phyloP scores from a whole-genome alignment of 2,329 filamentous ascomycete species.

The Cladosporium halotolerans region DNA sequence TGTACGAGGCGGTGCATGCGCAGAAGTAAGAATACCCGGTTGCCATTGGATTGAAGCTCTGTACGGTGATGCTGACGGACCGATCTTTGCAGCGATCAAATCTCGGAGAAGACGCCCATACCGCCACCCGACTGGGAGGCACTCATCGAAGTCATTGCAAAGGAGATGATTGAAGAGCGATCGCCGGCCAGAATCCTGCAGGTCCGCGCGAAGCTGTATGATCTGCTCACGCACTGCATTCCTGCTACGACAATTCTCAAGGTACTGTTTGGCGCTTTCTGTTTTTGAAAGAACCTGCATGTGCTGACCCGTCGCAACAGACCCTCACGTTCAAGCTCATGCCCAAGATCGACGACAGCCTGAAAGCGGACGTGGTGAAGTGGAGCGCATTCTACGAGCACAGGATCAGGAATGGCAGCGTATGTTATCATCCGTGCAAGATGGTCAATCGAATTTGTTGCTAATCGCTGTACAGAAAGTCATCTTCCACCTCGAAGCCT shows the following conservation, averaged over 20 bases:
- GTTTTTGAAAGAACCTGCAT: background rate
- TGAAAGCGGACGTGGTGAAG: slow-evolving; percentile 87
- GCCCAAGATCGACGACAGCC: slow-evolving; percentile 73
- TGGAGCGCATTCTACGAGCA: slow-evolving; percentile 99
- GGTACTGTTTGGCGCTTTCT: slow-evolving; percentile 28
- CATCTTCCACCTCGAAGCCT: slow-evolving; percentile 96
- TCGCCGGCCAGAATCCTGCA: slow-evolving; percentile 82
- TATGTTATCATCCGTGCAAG: slow-evolving; percentile 28
- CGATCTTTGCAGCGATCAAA: slow-evolving; percentile 63
- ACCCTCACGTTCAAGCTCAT: slow-evolving; percentile 92
- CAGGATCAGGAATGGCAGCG: slow-evolving; percentile 75
- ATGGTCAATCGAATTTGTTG: background rate
- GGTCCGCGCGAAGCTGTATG: slow-evolving; percentile 91
- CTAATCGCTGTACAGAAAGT: slow-evolving; percentile 55
- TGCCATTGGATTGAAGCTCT: background rate
- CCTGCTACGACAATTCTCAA: slow-evolving; percentile 90
- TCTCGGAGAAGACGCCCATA: slow-evolving; percentile 80
- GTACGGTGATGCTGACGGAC: slow-evolving; percentile 27
- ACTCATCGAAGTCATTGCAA: slow-evolving; percentile 80
- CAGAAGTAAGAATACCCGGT: slow-evolving; percentile 67
- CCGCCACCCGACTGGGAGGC: slow-evolving; percentile 97
- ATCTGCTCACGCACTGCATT: slow-evolving; percentile 94
- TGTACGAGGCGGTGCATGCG: slow-evolving; percentile 95
- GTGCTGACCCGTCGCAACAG: slow-evolving; percentile 25
- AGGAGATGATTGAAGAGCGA: slow-evolving; percentile 87